Evolutionary conservation across 1,284 basidiomycete genomes (phyloP).

Genomic region (Moesziomyces sp.): DNA sequence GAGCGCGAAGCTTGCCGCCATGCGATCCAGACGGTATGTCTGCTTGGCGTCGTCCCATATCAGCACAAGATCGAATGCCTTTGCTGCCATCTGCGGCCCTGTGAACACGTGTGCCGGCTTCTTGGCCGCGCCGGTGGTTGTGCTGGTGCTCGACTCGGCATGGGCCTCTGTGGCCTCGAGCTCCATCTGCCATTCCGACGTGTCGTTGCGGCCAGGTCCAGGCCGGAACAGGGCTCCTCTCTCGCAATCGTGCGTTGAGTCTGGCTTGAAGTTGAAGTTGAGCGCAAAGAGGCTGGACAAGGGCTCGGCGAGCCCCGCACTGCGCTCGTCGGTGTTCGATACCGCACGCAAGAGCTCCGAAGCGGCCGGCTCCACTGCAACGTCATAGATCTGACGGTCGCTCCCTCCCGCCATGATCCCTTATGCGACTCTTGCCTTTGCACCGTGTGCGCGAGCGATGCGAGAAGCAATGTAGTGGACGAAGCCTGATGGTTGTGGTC

Average conservation of each 20-base stretch:
- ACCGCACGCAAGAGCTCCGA: conserved; percentile 8
- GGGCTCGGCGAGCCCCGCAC: conserved; percentile 1
- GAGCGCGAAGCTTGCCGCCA: conserved; percentile 36
- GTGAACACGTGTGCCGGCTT: conserved; percentile 39
- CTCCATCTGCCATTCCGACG: conserved; percentile 41
- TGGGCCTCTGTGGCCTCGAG: conserved; percentile 21
- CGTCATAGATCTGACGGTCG: conserved; percentile 15
- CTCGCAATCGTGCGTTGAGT: conserved; percentile 33
- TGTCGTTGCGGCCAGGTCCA: conserved; percentile 2
- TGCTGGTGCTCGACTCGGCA: not conserved
- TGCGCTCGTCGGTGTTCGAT: not conserved
- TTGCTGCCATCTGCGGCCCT: conserved; percentile 26
- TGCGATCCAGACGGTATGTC: conserved; percentile 22
- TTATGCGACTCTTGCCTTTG: not conserved
- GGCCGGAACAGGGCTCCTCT: conserved; percentile 30
- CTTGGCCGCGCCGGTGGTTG: not conserved
- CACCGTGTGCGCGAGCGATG: not conserved
- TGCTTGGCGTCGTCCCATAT: conserved; percentile 25
- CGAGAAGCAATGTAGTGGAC: no score
- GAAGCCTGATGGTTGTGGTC: no score
- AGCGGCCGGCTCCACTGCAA: conserved; percentile 28
- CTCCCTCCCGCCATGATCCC: conserved; percentile 14
- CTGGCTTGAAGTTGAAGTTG: conserved; percentile 51
- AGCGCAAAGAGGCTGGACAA: conserved; percentile 26
- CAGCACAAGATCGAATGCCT: conserved; percentile 33